Base-by-base conservation (phyloP, 345 rosid species). In the Combretum micranthum region DNA sequence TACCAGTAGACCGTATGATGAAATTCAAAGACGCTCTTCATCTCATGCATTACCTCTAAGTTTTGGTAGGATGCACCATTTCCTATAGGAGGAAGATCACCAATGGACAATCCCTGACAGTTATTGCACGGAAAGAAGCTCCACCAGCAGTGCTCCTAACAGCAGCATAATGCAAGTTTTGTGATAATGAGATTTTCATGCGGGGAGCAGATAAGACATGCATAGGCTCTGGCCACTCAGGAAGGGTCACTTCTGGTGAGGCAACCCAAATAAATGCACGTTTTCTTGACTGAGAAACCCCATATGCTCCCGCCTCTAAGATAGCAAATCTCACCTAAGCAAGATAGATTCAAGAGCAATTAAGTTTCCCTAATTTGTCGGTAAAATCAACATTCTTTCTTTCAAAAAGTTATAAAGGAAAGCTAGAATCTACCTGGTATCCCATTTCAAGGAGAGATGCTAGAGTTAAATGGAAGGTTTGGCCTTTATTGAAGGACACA, bases 151-250 rank as follows among this genome's bases (percentile, higher is more conserved):
- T 88, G 66, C 95, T 92, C 56, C 72, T 75, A 63, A 70, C 93
- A 50, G 95, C 96, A 66, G 95, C 84, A 65, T 83, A 84, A 4
- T 69, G 75, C 43, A 64, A 51, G 57, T 82, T 75, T 42, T 47
- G 52, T 1, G 95, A 61, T 57, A 88, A 58, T 1, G 77, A 44
- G 56, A 92, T 64, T 60, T 81, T 92, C 65, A 88, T 60, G 69
- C 81, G 77, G 0, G 93, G 82, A 49, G 55, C 81, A 51, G 75
- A 62, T 63, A 92, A 92, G 46, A 92, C 96, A 60, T 88, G 90
- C 96, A 92, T 88, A 26, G 98, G 95, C 72, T 92, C 98, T 11
- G 98, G 98, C 96, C 98, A 92, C 63, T 92, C 96, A 5, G 98
- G 98, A 32, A 92, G 90, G 37, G 68, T 54, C 65, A 79, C 93